A percentile compares a stretch with the other conserved stretches of the same genome.
Evolutionary conservation across 164 flowering plant genomes (phyloP).

Genomic region (Echeveria elegans): DNA sequence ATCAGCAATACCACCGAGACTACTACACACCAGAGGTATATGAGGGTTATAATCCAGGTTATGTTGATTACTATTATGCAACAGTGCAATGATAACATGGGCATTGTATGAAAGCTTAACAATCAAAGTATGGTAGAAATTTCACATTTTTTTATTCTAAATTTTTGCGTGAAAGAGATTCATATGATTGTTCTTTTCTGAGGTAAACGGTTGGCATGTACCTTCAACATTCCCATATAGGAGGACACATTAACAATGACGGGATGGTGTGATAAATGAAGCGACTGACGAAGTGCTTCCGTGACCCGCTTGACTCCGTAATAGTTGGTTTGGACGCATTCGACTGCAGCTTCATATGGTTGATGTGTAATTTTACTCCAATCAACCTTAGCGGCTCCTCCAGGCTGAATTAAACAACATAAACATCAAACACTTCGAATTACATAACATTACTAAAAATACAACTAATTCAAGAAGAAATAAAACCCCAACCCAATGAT

Average conservation of each 20-base stretch:
- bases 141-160: no score
- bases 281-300: conserved; percentile 7
- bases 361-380: conserved; percentile 9
- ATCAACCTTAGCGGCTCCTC: conserved; percentile 7
- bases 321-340: conserved; percentile 10
- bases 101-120: no score
- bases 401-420: conserved; percentile 1
- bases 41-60: no score
- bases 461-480: no score
- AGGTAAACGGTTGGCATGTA: neutral
- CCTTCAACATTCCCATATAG: conserved; percentile 8
- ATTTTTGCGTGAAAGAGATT: no score
- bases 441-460: no score
- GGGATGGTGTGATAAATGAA: conserved; percentile 10
- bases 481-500: no score
- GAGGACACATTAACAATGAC: conserved; percentile 13
- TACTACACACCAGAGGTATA: no score
- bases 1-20: no score
- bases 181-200: neutral
- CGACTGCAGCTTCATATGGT: conserved; percentile 9
- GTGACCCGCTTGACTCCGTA: conserved; percentile 7
- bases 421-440: neutral
- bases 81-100: no score
- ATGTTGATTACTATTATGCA: no score
- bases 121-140: no score